These are phyloP conservation scores for Amorphotheca resinae DNA, from an alignment of 495 filamentous ascomycete species.

Conservation along the genomic window DNA sequence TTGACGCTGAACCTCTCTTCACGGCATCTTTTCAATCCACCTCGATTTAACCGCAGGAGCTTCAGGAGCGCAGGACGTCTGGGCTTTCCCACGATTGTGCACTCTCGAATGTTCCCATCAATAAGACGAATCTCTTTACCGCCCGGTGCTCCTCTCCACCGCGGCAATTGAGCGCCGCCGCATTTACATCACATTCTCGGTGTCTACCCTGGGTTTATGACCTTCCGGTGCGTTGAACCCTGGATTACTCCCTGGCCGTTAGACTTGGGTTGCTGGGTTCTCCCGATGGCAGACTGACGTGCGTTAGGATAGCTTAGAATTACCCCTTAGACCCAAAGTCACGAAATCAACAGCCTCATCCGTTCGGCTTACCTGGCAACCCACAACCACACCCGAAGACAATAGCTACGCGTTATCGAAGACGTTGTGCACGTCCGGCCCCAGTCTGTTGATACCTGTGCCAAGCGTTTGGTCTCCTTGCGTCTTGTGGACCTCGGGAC, in stretches of 20 bases:
- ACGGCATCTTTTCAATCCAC: background rate
- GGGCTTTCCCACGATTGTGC: background rate
- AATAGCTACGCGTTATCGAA: too few relatives aligned
- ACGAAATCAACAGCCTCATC: background rate
- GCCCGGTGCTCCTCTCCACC: background rate
- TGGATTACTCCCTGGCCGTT: background rate
- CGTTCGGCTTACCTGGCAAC: background rate
- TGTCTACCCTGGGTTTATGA: background rate
- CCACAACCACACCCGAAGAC: too few relatives aligned
- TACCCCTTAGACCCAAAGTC: background rate
- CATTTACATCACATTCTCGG: background rate
- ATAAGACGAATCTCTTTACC: background rate
- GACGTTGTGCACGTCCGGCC: too few relatives aligned
- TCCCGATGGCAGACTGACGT: too few relatives aligned
- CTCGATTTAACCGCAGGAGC: background rate
- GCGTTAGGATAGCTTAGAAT: too few relatives aligned
- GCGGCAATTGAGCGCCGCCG: background rate
- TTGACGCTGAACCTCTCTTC: background rate
- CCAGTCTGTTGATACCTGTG: background rate
- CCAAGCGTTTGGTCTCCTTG: background rate
- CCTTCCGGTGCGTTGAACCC: background rate
- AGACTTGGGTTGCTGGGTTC: too few relatives aligned
- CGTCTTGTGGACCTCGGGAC: too few relatives aligned
- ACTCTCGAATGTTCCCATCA: background rate
- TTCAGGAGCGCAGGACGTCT: background rate